Conservation (phyloP, 2,329 filamentous ascomycete genomes). For the Penicillium sp. region DNA sequence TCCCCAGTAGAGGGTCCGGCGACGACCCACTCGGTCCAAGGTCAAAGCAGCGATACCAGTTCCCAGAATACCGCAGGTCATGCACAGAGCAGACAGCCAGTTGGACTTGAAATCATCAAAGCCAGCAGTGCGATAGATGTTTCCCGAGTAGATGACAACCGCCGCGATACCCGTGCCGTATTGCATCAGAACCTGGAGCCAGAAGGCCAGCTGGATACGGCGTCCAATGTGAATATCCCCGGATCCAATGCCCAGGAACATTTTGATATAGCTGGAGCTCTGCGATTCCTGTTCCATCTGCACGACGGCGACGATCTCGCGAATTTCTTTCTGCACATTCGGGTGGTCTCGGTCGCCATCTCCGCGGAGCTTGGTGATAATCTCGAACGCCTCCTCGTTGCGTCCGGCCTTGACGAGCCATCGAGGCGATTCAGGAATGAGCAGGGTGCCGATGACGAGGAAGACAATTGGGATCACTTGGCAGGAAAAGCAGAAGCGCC, state of each 20-base stretch:
- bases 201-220: conserved; percentile 33
- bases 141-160: conserved; percentile 31
- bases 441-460: conserved; percentile 19
- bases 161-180: conserved; percentile 35
- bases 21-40: conserved; percentile 42
- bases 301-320: conserved; percentile 40
- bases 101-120: conserved; percentile 27
- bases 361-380: conserved; percentile 26
- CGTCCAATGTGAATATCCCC: conserved; percentile 32
- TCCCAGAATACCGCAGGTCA: conserved; percentile 30
- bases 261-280: conserved; percentile 26
- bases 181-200: conserved; percentile 36
- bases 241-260: conserved; percentile 30
- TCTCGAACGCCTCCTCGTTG: conserved; percentile 24
- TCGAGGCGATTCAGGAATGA: conserved; percentile 30
- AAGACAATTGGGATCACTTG: conserved; percentile 23
- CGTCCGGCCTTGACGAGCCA: conserved; percentile 28
- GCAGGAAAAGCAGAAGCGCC: conserved; percentile 29
- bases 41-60: conserved; percentile 35
- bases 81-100: conserved; percentile 32
- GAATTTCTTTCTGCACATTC: conserved; percentile 63
- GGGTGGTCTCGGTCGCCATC: conserved; percentile 47
- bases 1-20: conserved; percentile 40
- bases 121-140: conserved; percentile 33
- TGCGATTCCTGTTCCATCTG: conserved; percentile 26